Evolutionary conservation across 1,139 yeast species (phyloP), one percentile per base, ranked within the genome.

Genomic region (Suhomyces coccinellae): DNA sequence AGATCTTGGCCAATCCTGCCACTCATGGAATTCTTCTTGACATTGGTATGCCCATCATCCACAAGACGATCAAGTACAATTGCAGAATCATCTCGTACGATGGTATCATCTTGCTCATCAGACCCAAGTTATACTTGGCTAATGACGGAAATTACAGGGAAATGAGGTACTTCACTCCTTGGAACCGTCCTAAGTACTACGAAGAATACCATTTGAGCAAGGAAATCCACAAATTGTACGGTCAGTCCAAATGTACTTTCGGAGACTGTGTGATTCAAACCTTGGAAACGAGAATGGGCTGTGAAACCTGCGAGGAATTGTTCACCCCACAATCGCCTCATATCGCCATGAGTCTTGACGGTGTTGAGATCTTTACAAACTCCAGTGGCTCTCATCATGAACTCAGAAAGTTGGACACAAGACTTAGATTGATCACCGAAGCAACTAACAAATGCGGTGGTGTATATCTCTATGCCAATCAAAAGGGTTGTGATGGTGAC

Each of bases 361-460:
- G 99, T 40, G 97, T 91, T 13, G 99, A 93, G 65, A 90, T 93
- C 56, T 79, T 93, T 59, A 90, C 98, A 40, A 93, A 93, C 63
- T 90, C 97, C 1, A 85, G 95, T 22, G 99, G 99, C 2, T 87
- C 96, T 11, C 99, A 93, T 61, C 99, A 93, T 62, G 98, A 93
- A 67, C 77, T 95, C 53, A 78, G 99, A 51, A 93, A 93, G 62
- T 75, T 93, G 54, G 82, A 91, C 64, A 85, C 90, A 5, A 77
- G 99, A 56, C 72, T 93, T 69, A 80, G 85, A 46, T 77, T 95
- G 57, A 95, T 93, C 55, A 80, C 83, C 27, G 96, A 87, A 62
- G 99, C 99, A 2, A 90, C 98, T 4, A 80, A 88, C 47, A 90
- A 93, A 65, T 90, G 97, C 62, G 99, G 99, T 37, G 99, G 99